Conservation (phyloP, 1,284 basidiomycete species). For the Apiotrichum laibachii region DNA sequence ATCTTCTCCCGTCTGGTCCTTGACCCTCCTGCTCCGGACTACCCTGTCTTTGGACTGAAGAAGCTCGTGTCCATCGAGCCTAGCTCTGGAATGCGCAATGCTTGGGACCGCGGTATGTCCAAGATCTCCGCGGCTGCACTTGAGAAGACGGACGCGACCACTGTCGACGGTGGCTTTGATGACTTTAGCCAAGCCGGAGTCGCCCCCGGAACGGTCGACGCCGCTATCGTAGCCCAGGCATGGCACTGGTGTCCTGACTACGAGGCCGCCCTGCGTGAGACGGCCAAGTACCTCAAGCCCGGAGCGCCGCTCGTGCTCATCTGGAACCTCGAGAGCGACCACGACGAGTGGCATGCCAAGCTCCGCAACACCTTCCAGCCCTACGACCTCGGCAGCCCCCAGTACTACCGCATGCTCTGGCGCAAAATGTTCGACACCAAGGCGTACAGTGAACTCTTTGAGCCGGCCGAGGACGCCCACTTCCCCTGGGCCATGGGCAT, state of each 20-base stretch:
- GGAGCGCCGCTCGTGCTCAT: slow-evolving; percentile 45
- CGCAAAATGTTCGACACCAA: slow-evolving; percentile 32
- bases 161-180: slow-evolving; percentile 50
- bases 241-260: slow-evolving; percentile 52
- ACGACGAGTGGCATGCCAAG: slow-evolving; percentile 22
- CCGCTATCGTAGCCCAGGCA: slow-evolving; percentile 50
- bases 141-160: slow-evolving; percentile 1
- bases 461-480: slow-evolving; percentile 23
- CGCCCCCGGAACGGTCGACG: slow-evolving; percentile 37
- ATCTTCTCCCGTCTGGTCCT: slow-evolving; percentile 53
- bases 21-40: slow-evolving; percentile 17
- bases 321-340: slow-evolving; percentile 47
- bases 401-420: slow-evolving; percentile 46
- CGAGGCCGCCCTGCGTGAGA: slow-evolving; percentile 42
- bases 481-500: slow-evolving; percentile 25
- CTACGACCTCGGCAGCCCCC: slow-evolving; percentile 40
- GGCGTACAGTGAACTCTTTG: slow-evolving; percentile 37
- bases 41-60: slow-evolving; percentile 40
- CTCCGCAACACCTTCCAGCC: slow-evolving; percentile 37
- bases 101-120: slow-evolving; percentile 32
- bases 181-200: slow-evolving; percentile 38
- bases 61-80: slow-evolving; percentile 51
- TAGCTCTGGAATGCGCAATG: slow-evolving; percentile 50
- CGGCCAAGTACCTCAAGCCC: slow-evolving; percentile 48
- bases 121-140: slow-evolving; percentile 8